Conservation (phyloP, 176 grass and related monocot species). For the Raddia guianensis region DNA sequence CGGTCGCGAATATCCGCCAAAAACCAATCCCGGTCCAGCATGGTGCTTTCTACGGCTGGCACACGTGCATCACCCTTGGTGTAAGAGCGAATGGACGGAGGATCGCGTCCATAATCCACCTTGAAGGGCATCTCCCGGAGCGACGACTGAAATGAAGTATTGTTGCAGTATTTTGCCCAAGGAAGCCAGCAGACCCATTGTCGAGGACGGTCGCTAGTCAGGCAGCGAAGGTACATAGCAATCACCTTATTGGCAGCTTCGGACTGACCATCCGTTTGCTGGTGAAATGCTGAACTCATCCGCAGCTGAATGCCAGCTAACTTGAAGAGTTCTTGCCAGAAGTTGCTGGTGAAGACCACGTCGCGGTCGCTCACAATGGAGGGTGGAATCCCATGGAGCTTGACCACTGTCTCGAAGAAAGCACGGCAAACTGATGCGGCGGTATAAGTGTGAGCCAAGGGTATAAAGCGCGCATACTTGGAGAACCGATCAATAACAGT, state of each 20-base stretch:
- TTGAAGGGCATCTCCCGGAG: neutral
- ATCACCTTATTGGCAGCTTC: neutral
- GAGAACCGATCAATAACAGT: too few species aligned
- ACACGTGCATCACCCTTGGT: neutral
- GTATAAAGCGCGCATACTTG: too few species aligned
- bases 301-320: neutral
- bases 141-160: neutral
- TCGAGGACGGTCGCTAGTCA: neutral
- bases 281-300: neutral
- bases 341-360: neutral
- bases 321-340: neutral
- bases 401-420: too few species aligned
- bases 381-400: neutral
- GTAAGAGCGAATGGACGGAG: neutral
- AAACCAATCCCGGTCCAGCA: neutral
- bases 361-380: neutral
- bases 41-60: neutral
- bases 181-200: neutral
- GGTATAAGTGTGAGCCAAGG: too few species aligned
- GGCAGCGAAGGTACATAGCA: neutral
- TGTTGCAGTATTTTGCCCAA: neutral
- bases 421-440: too few species aligned
- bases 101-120: neutral
- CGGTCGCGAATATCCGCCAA: neutral
- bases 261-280: neutral